A percentile compares a stretch with the other conserved stretches of the same genome.
Evolutionary conservation across 495 filamentous ascomycete genomes (phyloP).

Genomic region (Cercophora sp.): DNA sequence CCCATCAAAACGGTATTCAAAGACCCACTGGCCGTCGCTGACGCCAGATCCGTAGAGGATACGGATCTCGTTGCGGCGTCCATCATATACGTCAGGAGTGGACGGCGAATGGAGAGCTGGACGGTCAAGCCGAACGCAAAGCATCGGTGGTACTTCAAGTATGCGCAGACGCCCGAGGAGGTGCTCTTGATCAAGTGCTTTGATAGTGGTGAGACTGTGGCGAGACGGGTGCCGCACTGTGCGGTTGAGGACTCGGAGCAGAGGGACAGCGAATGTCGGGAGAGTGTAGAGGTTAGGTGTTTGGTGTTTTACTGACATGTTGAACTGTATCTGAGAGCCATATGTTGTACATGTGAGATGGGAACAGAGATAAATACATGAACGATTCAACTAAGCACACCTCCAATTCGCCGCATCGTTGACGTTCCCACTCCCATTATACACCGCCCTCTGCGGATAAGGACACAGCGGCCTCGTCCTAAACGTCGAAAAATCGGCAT

Average conservation of each 20-base stretch:
- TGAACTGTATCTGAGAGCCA: too few species aligned
- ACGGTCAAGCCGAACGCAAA: slow-evolving; percentile 53
- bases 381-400: too few species aligned
- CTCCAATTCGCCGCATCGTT: slow-evolving; percentile 16
- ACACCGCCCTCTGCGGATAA: slow-evolving; percentile 32
- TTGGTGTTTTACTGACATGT: slow-evolving; percentile 29
- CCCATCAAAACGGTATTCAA: slow-evolving; percentile 61
- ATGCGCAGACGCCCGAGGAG: slow-evolving; percentile 58
- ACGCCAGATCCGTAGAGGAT: slow-evolving; percentile 56
- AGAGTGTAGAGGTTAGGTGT: slow-evolving; percentile 60
- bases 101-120: slow-evolving; percentile 68
- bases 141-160: slow-evolving; percentile 78
- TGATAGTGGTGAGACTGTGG: slow-evolving; percentile 47
- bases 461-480: slow-evolving; percentile 39
- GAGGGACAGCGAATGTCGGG: slow-evolving; percentile 39
- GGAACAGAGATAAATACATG: too few species aligned
- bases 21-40: slow-evolving; percentile 61
- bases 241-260: slow-evolving; percentile 57
- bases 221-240: slow-evolving; percentile 60
- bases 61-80: slow-evolving; percentile 61
- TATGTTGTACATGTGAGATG: too few species aligned
- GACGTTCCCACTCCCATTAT: slow-evolving; percentile 14
- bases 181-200: slow-evolving; percentile 68
- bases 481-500: slow-evolving; percentile 26
- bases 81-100: slow-evolving; percentile 61